A percentile compares a stretch with the other conserved stretches of the same genome.
Evolutionary conservation across 352 stramenopile genomes (phyloP).

Genomic region (Phytopythium vexans): DNA sequence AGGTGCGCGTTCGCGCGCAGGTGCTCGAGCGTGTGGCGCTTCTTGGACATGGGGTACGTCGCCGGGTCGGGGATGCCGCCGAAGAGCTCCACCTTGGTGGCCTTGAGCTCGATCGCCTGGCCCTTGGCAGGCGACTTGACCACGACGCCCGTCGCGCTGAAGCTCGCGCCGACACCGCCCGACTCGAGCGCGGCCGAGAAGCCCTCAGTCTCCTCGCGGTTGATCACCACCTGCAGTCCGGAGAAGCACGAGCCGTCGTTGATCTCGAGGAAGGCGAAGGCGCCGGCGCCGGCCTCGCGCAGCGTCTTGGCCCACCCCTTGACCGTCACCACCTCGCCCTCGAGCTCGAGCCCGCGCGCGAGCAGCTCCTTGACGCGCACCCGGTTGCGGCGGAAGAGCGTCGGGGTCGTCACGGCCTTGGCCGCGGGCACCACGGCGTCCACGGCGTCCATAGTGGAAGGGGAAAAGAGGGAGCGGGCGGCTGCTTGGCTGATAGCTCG

Average conservation of each 20-base stretch:
- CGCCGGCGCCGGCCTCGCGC: constrained; percentile 84
- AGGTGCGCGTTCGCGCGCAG: constrained; percentile 92
- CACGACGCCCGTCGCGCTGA: constrained; percentile 80
- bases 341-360: constrained; percentile 41
- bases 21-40: constrained; percentile 92
- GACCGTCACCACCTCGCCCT: constrained; percentile 88
- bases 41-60: constrained; percentile 93
- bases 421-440: constrained; percentile 47
- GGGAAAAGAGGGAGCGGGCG: too few species aligned
- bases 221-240: constrained; percentile 88
- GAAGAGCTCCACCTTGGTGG: constrained; percentile 78
- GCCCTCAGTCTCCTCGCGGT: constrained; percentile 66
- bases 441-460: constrained; percentile 12
- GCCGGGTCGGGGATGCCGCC: constrained; percentile 80
- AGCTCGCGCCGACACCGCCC: constrained; percentile 83
- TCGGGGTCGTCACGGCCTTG: constrained; percentile 39
- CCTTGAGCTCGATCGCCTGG: constrained; percentile 93
- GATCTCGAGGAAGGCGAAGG: constrained; percentile 93
- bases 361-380: constrained; percentile 85
- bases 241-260: constrained; percentile 92
- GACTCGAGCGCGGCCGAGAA: constrained; percentile 77
- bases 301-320: constrained; percentile 94
- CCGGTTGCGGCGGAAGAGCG: constrained; percentile 80
- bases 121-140: constrained; percentile 88
- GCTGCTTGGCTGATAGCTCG: too few species aligned